Percentiles rank a stretch among this genome's conserved stretches.
These are phyloP conservation scores for Magnolia changhungtana DNA, from an alignment of 164 flowering plant genomes.

Conservation along the genomic window DNA sequence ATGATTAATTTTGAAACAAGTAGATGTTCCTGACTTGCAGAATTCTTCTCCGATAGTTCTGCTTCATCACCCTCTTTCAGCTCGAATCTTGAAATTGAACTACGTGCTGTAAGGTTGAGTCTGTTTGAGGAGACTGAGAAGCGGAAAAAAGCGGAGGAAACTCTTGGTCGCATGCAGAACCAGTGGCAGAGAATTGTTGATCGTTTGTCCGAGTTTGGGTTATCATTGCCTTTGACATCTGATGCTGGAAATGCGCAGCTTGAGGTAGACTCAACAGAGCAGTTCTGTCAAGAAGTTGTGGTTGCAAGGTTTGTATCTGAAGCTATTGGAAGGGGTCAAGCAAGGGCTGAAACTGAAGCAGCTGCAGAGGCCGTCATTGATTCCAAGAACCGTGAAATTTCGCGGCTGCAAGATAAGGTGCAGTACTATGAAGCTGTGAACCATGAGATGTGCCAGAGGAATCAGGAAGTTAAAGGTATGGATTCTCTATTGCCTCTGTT, in stretches of 20 bases:
- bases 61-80: constrained; percentile 1
- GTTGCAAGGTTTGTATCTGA: constrained; percentile 64
- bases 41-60: constrained; percentile 5
- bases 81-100: constrained; percentile 47
- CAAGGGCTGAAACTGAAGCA: constrained; percentile 69
- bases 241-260: constrained; percentile 17
- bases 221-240: constrained; percentile 44
- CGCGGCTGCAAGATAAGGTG: constrained; percentile 67
- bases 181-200: constrained; percentile 59
- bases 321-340: constrained; percentile 66
- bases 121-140: constrained; percentile 76
- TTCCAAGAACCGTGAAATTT: constrained; percentile 76
- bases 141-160: constrained; percentile 78
- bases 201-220: constrained; percentile 48
- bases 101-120: constrained; percentile 62
- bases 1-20: neutral
- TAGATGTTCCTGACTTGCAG: neutral
- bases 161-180: constrained; percentile 41
- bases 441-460: constrained; percentile 89
- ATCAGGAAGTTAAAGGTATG: constrained; percentile 79
- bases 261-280: constrained; percentile 40
- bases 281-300: constrained; percentile 49
- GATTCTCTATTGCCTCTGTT: too few relatives aligned
- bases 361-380: constrained; percentile 70
- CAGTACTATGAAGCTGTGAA: constrained; percentile 85